These are phyloP conservation scores for Mallotus nudiflorus DNA, from an alignment of 345 rosid genomes.

Conservation along the genomic window DNA sequence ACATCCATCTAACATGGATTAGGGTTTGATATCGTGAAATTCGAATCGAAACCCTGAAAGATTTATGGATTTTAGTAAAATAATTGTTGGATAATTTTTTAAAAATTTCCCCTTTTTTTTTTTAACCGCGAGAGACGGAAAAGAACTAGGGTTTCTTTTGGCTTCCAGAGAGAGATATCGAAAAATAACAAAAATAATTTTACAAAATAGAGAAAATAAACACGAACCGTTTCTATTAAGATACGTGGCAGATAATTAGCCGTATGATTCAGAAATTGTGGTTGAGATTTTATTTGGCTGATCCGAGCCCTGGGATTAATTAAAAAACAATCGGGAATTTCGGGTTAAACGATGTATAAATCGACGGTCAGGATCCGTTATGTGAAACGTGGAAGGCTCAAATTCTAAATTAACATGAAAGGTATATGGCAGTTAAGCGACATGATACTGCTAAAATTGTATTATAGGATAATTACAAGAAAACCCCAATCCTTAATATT, in stretches of 20 bases:
- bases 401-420: constrained; percentile 16
- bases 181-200: constrained; percentile 26
- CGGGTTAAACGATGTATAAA: not conserved
- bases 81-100: constrained; percentile 39
- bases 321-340: constrained; percentile 15
- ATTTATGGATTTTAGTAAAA: constrained; percentile 33
- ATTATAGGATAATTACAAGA: no score
- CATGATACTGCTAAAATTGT: constrained; percentile 17
- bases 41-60: constrained; percentile 19
- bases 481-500: no score
- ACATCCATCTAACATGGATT: not conserved
- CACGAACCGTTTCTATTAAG: not conserved
- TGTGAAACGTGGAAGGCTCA: constrained; percentile 16
- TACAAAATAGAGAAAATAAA: constrained; percentile 14
- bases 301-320: not conserved
- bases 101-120: not conserved
- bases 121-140: constrained; percentile 36
- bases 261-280: constrained; percentile 18
- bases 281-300: constrained; percentile 20
- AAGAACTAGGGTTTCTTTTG: constrained; percentile 66
- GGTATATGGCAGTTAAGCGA: constrained; percentile 20
- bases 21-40: constrained; percentile 15
- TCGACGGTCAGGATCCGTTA: constrained; percentile 15
- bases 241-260: constrained; percentile 3
- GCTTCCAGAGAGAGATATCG: constrained; percentile 43